Evolutionary conservation across 257 asterid genomes (phyloP).

Genomic region (Agastache rugosa): DNA sequence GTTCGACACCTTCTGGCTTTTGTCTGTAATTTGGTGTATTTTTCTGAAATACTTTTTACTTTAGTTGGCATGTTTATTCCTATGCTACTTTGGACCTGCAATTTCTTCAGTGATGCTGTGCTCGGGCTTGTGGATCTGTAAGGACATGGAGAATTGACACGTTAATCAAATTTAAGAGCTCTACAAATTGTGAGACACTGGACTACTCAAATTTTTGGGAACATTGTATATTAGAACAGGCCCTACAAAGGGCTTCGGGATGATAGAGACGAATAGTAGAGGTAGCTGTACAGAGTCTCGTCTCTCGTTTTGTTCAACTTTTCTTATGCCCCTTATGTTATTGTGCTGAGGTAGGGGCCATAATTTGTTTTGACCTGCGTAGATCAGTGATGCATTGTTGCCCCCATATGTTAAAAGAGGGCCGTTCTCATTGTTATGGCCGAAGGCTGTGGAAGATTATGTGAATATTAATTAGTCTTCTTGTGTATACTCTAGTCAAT

Average conservation of each 20-base stretch:
- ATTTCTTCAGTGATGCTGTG: constrained; percentile 48
- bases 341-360: constrained; percentile 49
- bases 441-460: constrained; percentile 74
- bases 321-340: constrained; percentile 33
- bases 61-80: not conserved
- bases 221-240: constrained; percentile 56
- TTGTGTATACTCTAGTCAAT: constrained; percentile 34
- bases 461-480: constrained; percentile 53
- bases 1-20: not conserved
- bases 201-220: constrained; percentile 51
- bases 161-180: constrained; percentile 38
- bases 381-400: constrained; percentile 41
- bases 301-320: constrained; percentile 46
- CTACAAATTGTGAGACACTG: constrained; percentile 38
- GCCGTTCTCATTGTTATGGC: constrained; percentile 68
- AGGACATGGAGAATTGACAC: constrained; percentile 38
- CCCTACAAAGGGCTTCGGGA: constrained; percentile 45
- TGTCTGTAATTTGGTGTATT: not conserved
- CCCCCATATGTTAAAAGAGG: constrained; percentile 46
- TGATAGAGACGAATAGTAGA: constrained; percentile 57
- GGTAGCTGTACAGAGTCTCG: constrained; percentile 77
- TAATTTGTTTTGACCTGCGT: constrained; percentile 44
- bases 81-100: constrained; percentile 28
- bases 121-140: constrained; percentile 30
- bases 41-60: not conserved